Evolutionary conservation across 176 grass and related monocot genomes (phyloP).

Genomic region (Tillandsia leiboldiana): DNA sequence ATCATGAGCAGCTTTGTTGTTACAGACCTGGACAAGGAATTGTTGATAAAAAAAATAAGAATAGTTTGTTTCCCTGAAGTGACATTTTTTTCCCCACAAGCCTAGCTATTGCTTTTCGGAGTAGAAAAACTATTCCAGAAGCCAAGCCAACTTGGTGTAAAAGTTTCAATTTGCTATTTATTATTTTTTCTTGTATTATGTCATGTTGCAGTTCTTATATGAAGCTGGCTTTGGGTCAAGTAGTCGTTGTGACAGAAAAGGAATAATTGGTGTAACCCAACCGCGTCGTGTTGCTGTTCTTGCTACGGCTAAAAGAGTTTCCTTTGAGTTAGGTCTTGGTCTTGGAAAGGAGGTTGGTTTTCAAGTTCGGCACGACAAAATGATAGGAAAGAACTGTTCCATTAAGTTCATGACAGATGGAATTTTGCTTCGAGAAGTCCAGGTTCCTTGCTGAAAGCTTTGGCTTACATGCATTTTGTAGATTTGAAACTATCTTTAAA

Average conservation of each 20-base stretch:
- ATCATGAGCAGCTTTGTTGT: too few relatives aligned
- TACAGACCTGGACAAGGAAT: too few relatives aligned
- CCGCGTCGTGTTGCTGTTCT: constrained; percentile 90
- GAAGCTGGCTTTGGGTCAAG: constrained; percentile 95
- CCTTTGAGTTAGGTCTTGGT: constrained; percentile 73
- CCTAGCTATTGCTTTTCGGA: too few relatives aligned
- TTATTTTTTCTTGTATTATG: not conserved
- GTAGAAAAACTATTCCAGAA: too few relatives aligned
- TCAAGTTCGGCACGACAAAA: constrained; percentile 93
- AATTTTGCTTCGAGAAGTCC: constrained; percentile 90
- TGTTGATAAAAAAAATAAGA: too few relatives aligned
- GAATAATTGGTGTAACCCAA: constrained; percentile 91
- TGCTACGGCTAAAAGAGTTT: constrained; percentile 79
- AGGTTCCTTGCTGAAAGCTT: constrained; percentile 27
- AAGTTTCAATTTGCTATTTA: not conserved
- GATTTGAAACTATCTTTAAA: not conserved
- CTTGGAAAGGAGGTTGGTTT: constrained; percentile 90
- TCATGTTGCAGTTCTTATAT: constrained; percentile 64
- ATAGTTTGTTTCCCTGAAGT: too few relatives aligned
- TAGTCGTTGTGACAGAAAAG: constrained; percentile 58
- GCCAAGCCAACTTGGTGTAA: too few relatives aligned
- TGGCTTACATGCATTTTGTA: not conserved
- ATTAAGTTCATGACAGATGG: constrained; percentile 99
- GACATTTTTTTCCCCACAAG: too few relatives aligned
- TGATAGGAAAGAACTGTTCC: constrained; percentile 65